Base-by-base conservation (phyloP, 306 rosid species). In the Lathyrus tuberosus region DNA sequence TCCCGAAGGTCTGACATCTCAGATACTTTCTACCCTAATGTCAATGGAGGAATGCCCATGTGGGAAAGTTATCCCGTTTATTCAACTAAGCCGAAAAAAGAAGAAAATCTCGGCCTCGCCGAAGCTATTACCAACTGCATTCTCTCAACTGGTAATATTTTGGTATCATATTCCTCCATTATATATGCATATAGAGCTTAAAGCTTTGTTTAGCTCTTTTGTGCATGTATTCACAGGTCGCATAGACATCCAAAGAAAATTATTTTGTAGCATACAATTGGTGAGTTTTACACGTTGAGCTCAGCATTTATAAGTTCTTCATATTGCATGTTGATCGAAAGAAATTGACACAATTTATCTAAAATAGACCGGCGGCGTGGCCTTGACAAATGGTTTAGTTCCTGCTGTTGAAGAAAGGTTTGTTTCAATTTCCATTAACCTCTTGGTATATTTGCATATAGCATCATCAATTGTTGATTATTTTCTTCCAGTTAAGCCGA, bases 251-350 rank as follows among this genome's bases (percentile, higher is more conserved):
- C 97, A 88, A 73, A 88, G 92, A 75, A 94, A 90, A 82, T 80
- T 94, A 84, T 94, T 94, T 67, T 94, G 91, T 80, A 94, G 98
- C 84, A 90, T 94, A 81, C 98, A 85, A 71, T 79, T 94, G 97
- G 96, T 94, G 76, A 83, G 96, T 78, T 67, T 67, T 79, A 66
- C 77, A 62, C 14, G 67, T 49, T 18, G 60, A 52, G 62, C 57
- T 74, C 14, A 43, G n/a, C 75, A 73, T 70, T 54, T 61, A 67
- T 26, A 52, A 49, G 62, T 68, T 71, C 65, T 46, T 68, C 41
- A 40, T 56, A 28, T 53, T 61, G 65, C 62, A 65, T 78, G 47
- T 74, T 24, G 78, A 70, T 69, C 4, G 17, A 30, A 76, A 70
- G 78, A 65, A 75, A 26, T 75, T 71, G 83, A 78, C 58, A 35